Evolutionary conservation across 345 rosid species (phyloP), one percentile per base, ranked within the genome.

Genomic region (Citrus mangshanensis): DNA sequence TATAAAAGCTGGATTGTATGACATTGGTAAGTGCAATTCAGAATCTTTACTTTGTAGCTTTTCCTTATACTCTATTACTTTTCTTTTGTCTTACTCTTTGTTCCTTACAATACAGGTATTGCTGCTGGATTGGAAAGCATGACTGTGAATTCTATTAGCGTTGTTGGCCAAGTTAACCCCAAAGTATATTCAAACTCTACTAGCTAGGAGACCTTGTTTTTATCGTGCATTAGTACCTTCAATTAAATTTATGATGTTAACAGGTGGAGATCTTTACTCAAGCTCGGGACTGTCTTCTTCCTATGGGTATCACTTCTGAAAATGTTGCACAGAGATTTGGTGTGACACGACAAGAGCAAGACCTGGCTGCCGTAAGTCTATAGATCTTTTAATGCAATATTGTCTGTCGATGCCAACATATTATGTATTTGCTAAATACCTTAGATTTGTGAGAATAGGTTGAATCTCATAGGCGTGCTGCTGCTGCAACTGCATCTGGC

Each of bases 231-330:
- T 38, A 59, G 4, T 78, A 32, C 24, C 10, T 68, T 74, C 56
- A 79, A 56, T 77, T 54, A 38, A 67, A 67, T 73, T 67, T 7
- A 32, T 28, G 1, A 37, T 75, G 77, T 59, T 68, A 71, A 67
- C 84, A 93, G 98, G 89, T 82, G 28, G 88, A 88, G 60, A 79
- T 80, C 76, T 93, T 93, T 80, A 83, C 86, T 0, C 89, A 89
- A 85, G 94, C 97, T 27, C 90, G 92, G 34, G 97, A 96, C 72
- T 96, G 98, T 85, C 95, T 96, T 83, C 95, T 96, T 82, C 98
- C 98, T 27, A 92, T 96, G 98, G 99, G 99, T 12, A 83, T 94
- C 40, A 96, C 97, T 79, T 93, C 98, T 70, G 99, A 96, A 88
- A 96, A 93, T 82, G 99, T 96, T 76, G 98, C 99, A 42, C 84